Evolutionary conservation across 306 rosid genomes (phyloP).

Genomic region (Potentilla sterilis): DNA sequence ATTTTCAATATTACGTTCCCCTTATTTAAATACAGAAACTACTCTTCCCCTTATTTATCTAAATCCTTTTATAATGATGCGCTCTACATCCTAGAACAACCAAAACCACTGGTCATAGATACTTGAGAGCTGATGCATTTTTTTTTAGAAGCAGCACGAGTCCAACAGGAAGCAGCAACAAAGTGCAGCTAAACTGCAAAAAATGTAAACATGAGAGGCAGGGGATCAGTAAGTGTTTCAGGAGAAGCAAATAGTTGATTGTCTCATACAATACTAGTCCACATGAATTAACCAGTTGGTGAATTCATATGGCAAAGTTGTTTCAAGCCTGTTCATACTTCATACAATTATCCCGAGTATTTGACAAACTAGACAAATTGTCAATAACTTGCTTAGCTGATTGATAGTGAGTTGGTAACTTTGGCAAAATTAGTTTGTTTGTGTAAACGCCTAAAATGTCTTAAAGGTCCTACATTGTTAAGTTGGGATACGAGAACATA

Average conservation of each 20-base stretch:
- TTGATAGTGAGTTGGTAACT: background rate
- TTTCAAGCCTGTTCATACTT: background rate
- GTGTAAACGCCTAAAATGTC: background rate
- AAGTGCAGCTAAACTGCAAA: constrained; percentile 22
- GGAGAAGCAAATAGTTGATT: background rate
- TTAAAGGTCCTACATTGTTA: background rate
- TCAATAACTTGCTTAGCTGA: background rate
- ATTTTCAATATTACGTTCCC: background rate
- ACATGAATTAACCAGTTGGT: background rate
- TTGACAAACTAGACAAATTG: background rate
- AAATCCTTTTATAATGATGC: background rate
- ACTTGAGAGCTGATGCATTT: background rate
- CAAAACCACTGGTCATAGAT: background rate
- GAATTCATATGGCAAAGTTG: background rate
- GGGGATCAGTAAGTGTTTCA: background rate
- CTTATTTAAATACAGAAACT: background rate
- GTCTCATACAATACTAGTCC: background rate
- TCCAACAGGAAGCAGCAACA: constrained; percentile 26
- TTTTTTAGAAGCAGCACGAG: background rate
- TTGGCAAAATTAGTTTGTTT: background rate
- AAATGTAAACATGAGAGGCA: background rate
- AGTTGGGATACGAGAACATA: background rate
- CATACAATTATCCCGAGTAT: background rate
- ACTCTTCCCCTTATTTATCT: background rate
- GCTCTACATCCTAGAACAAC: background rate